These are phyloP conservation scores for Pleurotus giganteus DNA, from an alignment of 768 basidiomycete genomes.

Conservation along the genomic window DNA sequence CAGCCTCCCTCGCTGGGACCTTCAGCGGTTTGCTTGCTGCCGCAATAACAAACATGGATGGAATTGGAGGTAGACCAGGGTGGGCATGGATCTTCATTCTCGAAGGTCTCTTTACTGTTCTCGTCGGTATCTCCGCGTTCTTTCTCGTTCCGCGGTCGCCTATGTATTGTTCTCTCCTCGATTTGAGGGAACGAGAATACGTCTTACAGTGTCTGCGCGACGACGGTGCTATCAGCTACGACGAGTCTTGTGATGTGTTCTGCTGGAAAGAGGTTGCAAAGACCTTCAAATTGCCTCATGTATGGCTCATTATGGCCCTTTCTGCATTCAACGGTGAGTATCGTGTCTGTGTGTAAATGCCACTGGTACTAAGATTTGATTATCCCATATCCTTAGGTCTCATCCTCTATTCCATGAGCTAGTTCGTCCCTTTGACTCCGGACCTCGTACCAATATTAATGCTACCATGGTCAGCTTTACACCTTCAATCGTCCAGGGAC, in stretches of 20 bases:
- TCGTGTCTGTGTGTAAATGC: neutral
- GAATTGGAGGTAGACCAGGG: conserved; percentile 36
- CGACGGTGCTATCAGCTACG: conserved; percentile 15
- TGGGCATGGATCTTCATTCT: conserved; percentile 49
- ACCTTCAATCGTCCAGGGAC: conserved; percentile 51
- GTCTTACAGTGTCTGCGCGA: conserved; percentile 12
- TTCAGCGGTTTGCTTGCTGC: conserved; percentile 30
- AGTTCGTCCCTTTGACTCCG: conserved; percentile 9
- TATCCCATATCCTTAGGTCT: conserved; percentile 10
- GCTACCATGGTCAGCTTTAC: conserved; percentile 38
- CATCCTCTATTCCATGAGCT: conserved; percentile 19
- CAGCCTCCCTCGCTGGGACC: neutral
- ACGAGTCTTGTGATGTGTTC: conserved; percentile 28
- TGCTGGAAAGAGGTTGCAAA: conserved; percentile 36
- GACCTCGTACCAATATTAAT: neutral
- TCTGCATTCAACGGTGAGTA: conserved; percentile 32
- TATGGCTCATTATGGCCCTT: conserved; percentile 29
- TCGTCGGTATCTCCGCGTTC: conserved; percentile 38
- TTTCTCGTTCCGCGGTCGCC: conserved; percentile 36
- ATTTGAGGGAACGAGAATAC: conserved; percentile 7
- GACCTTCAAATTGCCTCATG: conserved; percentile 33
- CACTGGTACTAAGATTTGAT: neutral
- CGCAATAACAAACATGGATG: conserved; percentile 45
- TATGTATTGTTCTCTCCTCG: conserved; percentile 4
- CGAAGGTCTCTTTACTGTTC: conserved; percentile 45